A percentile compares a stretch with the other conserved stretches of the same genome.
phyloP scores from a whole-genome alignment of 768 basidiomycete genomes.

The Lactifluus piperatus region DNA sequence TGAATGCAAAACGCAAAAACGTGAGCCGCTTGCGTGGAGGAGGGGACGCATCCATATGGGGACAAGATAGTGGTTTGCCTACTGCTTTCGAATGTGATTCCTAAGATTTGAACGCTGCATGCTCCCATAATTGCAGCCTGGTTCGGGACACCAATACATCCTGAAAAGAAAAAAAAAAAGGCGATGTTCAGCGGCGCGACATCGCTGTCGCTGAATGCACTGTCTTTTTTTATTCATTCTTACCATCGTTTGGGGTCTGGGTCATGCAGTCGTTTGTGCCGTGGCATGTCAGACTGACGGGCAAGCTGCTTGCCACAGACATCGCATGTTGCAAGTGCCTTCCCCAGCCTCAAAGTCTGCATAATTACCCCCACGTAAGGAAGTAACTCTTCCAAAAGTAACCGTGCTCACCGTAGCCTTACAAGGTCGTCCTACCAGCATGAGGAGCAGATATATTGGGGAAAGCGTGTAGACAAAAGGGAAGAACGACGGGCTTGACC shows the following conservation, averaged over 20 bases:
- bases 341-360: background rate
- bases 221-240: background rate
- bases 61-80: background rate
- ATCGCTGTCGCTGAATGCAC: too few species aligned
- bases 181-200: background rate
- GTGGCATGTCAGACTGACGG: conserved; percentile 21
- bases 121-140: conserved; percentile 13
- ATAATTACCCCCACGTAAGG: background rate
- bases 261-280: conserved; percentile 22
- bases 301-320: conserved; percentile 19
- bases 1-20: background rate
- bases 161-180: background rate
- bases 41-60: background rate
- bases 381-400: background rate
- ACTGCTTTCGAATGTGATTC: conserved; percentile 17
- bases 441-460: background rate
- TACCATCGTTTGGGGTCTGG: conserved; percentile 15
- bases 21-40: background rate
- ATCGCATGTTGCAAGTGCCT: conserved; percentile 5
- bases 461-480: background rate
- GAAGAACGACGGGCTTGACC: background rate
- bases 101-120: conserved; percentile 16
- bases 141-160: conserved; percentile 17
- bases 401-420: background rate
- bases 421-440: background rate